phyloP scores from a whole-genome alignment of 495 filamentous ascomycete genomes.

The Neurospora sp. region DNA sequence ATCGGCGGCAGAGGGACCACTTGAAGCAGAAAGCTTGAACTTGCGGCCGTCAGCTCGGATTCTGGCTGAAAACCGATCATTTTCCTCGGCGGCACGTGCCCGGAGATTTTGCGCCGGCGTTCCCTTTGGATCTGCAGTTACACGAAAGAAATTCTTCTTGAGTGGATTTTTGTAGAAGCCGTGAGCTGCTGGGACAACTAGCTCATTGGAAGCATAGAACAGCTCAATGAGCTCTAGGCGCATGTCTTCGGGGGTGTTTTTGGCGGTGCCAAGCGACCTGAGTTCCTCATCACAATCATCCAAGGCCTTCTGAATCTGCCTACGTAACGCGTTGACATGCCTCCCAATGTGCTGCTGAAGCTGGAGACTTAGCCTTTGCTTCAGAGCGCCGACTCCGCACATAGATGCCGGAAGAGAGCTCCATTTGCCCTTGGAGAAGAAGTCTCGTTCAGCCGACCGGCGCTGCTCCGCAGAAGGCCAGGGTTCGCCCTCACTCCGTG shows the following conservation, averaged over 20 bases:
- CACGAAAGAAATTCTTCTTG: conserved; percentile 29
- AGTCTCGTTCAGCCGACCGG: conserved; percentile 17
- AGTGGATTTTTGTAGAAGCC: conserved; percentile 34
- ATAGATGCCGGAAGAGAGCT: conserved; percentile 19
- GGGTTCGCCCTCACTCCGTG: conserved; percentile 26
- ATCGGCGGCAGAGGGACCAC: neutral
- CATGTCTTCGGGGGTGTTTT: conserved; percentile 30
- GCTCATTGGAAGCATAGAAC: conserved; percentile 26
- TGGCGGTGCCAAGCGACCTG: conserved; percentile 25
- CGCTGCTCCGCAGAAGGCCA: conserved; percentile 25
- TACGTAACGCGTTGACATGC: conserved; percentile 24
- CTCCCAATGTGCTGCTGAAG: conserved; percentile 30
- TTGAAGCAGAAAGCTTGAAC: conserved; percentile 17
- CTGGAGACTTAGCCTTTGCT: conserved; percentile 27
- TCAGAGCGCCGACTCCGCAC: conserved; percentile 25
- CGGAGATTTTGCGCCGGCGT: conserved; percentile 33
- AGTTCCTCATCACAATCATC: conserved; percentile 30
- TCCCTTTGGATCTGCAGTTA: conserved; percentile 24
- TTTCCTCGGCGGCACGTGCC: conserved; percentile 31
- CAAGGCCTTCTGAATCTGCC: conserved; percentile 27
- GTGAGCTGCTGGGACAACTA: conserved; percentile 30
- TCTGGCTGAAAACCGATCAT: conserved; percentile 25
- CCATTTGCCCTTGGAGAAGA: conserved; percentile 36
- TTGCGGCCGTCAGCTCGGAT: conserved; percentile 30
- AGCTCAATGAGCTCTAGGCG: conserved; percentile 29